A percentile compares a stretch with the other conserved stretches of the same genome.
Conservation (phyloP, 208 protist genomes). For the Leishmania arabica region DNA sequence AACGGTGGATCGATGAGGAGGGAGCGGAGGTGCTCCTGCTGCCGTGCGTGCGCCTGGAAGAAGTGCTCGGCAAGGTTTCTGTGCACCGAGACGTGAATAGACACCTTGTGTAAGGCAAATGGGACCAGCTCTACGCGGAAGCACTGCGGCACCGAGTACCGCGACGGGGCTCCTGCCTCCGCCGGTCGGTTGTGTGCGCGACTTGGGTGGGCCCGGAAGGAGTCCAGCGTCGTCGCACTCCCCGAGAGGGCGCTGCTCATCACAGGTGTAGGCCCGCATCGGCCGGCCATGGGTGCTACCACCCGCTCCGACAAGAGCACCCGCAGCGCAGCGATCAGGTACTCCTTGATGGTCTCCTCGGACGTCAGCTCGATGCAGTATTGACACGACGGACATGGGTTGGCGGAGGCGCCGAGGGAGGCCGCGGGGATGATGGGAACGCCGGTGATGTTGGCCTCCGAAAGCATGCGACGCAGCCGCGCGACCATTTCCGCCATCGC, state of each 20-base stretch:
- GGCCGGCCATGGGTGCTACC: slow-evolving; percentile 30
- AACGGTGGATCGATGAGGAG: slow-evolving; percentile 40
- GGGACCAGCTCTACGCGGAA: slow-evolving; percentile 38
- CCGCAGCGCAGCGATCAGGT: slow-evolving; percentile 29
- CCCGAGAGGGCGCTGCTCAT: slow-evolving; percentile 17
- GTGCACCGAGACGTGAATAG: slow-evolving; percentile 41
- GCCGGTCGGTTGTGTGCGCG: not conserved
- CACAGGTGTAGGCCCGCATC: slow-evolving; percentile 13
- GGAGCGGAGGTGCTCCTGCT: slow-evolving; percentile 17
- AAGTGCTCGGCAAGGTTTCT: slow-evolving; percentile 33
- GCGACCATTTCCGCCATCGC: slow-evolving; percentile 36
- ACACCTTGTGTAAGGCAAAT: slow-evolving; percentile 24
- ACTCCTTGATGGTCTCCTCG: slow-evolving; percentile 15
- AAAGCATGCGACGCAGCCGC: slow-evolving; percentile 25
- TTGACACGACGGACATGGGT: slow-evolving; percentile 32
- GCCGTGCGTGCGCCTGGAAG: slow-evolving; percentile 34
- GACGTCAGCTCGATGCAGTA: slow-evolving; percentile 38
- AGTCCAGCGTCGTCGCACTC: slow-evolving; percentile 16
- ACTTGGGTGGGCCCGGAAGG: slow-evolving; percentile 11
- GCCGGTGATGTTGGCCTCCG: slow-evolving; percentile 18
- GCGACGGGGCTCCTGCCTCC: slow-evolving; percentile 7
- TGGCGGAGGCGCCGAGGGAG: not conserved
- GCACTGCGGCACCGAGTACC: slow-evolving; percentile 31
- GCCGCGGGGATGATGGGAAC: slow-evolving; percentile 21
- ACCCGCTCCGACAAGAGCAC: slow-evolving; percentile 14